phyloP scores from a whole-genome alignment of 805 yeast species.

The Ogataea glucozyma region DNA sequence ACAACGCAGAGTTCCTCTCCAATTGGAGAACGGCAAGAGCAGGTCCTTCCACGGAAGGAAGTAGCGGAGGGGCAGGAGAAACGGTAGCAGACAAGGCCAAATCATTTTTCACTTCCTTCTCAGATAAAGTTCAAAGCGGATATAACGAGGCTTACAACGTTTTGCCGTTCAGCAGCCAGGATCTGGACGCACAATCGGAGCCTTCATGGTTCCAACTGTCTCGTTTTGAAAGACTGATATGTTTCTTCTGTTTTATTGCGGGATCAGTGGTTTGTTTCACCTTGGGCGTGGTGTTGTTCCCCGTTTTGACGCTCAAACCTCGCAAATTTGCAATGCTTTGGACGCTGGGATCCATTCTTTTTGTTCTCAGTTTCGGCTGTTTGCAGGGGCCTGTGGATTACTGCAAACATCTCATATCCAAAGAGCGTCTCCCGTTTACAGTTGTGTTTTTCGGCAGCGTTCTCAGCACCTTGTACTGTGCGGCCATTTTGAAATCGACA shows the following conservation, averaged over 20 bases:
- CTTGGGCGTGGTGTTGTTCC: slow-evolving; percentile 80
- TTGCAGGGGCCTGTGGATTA: slow-evolving; percentile 91
- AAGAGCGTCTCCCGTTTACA: slow-evolving; percentile 78
- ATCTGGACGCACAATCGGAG: slow-evolving; percentile 50
- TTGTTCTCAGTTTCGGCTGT: slow-evolving; percentile 86
- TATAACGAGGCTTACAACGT: slow-evolving; percentile 60
- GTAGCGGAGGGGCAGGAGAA: slow-evolving; percentile 14
- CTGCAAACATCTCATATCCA: slow-evolving; percentile 68
- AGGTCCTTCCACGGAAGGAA: slow-evolving; percentile 11
- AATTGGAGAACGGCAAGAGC: slow-evolving; percentile 31
- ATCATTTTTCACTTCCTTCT: slow-evolving; percentile 22
- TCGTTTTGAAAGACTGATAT: slow-evolving; percentile 75
- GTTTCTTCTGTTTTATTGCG: slow-evolving; percentile 73
- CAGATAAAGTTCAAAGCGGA: slow-evolving; percentile 29
- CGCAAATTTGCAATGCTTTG: slow-evolving; percentile 87
- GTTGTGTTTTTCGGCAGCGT: slow-evolving; percentile 79
- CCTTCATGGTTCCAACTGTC: slow-evolving; percentile 78
- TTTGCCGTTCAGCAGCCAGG: slow-evolving; percentile 63
- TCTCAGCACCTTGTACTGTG: slow-evolving; percentile 72
- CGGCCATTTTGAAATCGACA: slow-evolving; percentile 69
- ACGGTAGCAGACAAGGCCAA: slow-evolving; percentile 23
- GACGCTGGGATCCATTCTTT: slow-evolving; percentile 87
- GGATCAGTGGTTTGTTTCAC: slow-evolving; percentile 82
- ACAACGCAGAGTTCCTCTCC: slow-evolving; percentile 29
- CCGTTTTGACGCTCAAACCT: slow-evolving; percentile 86